Evolutionary conservation across 83 land plant species (phyloP), one percentile per base, ranked within the genome.

Genomic region (Larix sibirica): DNA sequence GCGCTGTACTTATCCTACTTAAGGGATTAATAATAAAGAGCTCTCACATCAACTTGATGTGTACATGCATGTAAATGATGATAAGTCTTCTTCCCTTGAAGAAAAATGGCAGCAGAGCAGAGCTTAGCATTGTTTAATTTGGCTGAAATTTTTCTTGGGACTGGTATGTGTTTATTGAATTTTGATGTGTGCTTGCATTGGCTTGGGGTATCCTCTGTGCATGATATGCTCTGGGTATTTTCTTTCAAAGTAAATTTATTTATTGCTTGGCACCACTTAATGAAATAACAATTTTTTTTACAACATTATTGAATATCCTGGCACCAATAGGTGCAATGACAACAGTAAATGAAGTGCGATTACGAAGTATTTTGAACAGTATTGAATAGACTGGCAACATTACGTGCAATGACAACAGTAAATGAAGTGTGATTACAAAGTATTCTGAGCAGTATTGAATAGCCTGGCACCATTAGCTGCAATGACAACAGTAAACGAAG

Each of bases 31-130:
- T 74, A 74, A 74, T 50, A 74, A 47, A 74, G 23, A 42, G 77
- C 77, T 74, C 77, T 2, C 75, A 21, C 58, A 44, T 74, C 59
- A n/a, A 24, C 58, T 21, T 74, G 16, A 44, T 73, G 77, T 73
- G 77, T 44, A 20, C 23, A 38, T 42, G 38, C 42, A 20, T 74
- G 77, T 74, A 74, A 74, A 74, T 44, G 56, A 21, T 21, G 47
- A 73, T 9, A 16, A 23, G 2, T 74, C 77, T 44, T 74, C 77
- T 47, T 4, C 59, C 58, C n/a, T 23, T 12, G 56, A 74, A 44
- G 56, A 5, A 74, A 70, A 70, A 70, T 70, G 47, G 47, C 75
- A 28, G 75, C 75, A 38, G 23, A 40, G 23, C 26, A 44, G 24
- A 23, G 59, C 21, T 47, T 23, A 74, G 23, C 44, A 68, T 47